phyloP scores from a whole-genome alignment of 2,329 filamentous ascomycete genomes.

The Aspergillus transmontanensis region DNA sequence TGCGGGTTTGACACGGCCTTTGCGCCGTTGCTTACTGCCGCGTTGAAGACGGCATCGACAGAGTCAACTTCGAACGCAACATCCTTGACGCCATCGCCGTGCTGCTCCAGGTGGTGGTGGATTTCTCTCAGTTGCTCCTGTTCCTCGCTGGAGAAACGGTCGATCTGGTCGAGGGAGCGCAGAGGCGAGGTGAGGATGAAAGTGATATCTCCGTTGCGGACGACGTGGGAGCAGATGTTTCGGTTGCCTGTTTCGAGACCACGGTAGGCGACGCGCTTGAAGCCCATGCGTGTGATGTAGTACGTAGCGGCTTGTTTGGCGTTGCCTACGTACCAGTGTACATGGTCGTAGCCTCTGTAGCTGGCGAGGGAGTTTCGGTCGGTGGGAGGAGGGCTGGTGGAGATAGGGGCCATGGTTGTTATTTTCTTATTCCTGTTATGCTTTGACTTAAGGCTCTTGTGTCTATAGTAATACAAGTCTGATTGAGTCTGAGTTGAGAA shows the following conservation, averaged over 20 bases:
- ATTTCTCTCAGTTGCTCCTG: constrained; percentile 70
- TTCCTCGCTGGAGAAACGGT: constrained; percentile 60
- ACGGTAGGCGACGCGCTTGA: constrained; percentile 77
- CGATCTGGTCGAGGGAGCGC: constrained; percentile 66
- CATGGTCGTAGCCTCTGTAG: constrained; percentile 84
- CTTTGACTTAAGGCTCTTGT: neutral
- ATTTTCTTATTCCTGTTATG: neutral
- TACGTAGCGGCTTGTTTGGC: constrained; percentile 92
- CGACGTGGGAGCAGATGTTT: constrained; percentile 78
- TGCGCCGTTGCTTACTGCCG: constrained; percentile 62
- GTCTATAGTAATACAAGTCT: neutral
- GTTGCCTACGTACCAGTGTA: constrained; percentile 96
- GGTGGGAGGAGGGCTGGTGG: constrained; percentile 27
- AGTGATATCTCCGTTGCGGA: constrained; percentile 46
- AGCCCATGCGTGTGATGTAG: constrained; percentile 86
- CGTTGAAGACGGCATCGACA: constrained; percentile 75
- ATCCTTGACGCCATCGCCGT: constrained; percentile 93
- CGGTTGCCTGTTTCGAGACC: constrained; percentile 87
- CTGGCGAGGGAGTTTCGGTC: constrained; percentile 31
- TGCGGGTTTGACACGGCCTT: constrained; percentile 46
- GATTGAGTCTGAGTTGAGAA: neutral
- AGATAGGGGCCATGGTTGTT: constrained; percentile 34
- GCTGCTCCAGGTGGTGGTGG: constrained; percentile 78
- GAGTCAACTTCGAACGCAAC: constrained; percentile 94
- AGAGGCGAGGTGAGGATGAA: constrained; percentile 48